phyloP scores from a whole-genome alignment of 2,329 filamentous ascomycete genomes.

The Aspergillus melleus region DNA sequence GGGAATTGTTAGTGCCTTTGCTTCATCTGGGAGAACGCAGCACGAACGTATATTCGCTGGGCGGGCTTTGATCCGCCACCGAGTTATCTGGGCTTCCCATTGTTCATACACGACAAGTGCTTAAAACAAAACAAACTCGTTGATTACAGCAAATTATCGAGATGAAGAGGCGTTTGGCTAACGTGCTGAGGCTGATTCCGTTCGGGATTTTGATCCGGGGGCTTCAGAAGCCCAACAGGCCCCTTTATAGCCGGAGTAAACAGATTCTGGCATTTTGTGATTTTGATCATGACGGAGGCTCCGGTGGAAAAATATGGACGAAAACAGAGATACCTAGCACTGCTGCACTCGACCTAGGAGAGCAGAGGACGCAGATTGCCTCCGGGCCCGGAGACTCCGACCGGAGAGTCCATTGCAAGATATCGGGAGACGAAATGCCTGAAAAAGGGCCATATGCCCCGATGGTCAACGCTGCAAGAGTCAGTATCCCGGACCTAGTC shows the following conservation, averaged over 20 bases:
- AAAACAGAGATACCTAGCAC: not conserved
- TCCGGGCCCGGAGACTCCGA: not conserved
- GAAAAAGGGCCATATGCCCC: not conserved
- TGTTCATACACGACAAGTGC: too few relatives aligned
- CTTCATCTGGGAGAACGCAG: too few relatives aligned
- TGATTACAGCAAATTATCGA: too few relatives aligned
- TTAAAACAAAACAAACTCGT: too few relatives aligned
- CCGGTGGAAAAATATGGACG: not conserved
- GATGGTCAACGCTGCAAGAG: not conserved
- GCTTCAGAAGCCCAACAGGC: not conserved
- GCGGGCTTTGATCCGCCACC: not conserved
- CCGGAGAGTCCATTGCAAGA: constrained; percentile 11
- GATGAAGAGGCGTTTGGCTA: not conserved
- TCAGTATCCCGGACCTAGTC: not conserved
- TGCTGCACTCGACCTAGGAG: not conserved
- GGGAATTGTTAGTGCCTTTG: not conserved
- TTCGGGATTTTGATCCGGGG: not conserved
- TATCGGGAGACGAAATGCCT: too few relatives aligned
- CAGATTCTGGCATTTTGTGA: not conserved
- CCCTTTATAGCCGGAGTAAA: not conserved
- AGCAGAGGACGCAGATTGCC: not conserved
- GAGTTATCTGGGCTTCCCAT: not conserved
- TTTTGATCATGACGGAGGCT: not conserved
- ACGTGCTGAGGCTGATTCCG: too few relatives aligned
- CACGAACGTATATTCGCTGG: constrained; percentile 28